These are phyloP conservation scores for Trichoderma sp. DNA, from an alignment of 2,329 filamentous ascomycete species.

Conservation along the genomic window DNA sequence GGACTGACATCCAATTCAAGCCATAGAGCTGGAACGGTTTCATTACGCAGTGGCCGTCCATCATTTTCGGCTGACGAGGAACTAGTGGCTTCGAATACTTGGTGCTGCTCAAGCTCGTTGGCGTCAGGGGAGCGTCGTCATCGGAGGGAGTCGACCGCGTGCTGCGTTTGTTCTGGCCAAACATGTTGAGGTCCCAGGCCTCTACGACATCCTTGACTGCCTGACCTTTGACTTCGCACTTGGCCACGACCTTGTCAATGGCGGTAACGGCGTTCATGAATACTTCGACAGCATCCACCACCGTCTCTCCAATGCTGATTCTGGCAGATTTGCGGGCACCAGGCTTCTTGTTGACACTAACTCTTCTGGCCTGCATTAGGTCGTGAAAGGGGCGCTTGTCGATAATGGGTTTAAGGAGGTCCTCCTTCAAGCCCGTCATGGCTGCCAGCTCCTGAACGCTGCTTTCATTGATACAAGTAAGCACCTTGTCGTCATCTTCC, in stretches of 20 bases:
- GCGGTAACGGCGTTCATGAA: conserved; percentile 79
- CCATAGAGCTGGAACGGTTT: conserved; percentile 95
- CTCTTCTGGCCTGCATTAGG: conserved; percentile 62
- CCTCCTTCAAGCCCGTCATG: conserved; percentile 70
- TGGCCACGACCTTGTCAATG: conserved; percentile 75
- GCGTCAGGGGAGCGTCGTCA: conserved; percentile 41
- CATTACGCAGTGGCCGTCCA: conserved; percentile 72
- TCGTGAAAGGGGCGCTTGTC: conserved; percentile 69
- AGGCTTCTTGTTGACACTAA: conserved; percentile 53
- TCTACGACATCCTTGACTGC: conserved; percentile 46
- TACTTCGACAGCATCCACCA: conserved; percentile 55
- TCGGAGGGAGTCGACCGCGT: conserved; percentile 31
- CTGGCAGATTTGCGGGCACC: conserved; percentile 46
- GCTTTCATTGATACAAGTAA: conserved; percentile 82
- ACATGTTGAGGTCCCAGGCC: conserved; percentile 48
- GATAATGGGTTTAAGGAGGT: conserved; percentile 66
- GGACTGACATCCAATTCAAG: conserved; percentile 86
- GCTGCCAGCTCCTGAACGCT: conserved; percentile 73
- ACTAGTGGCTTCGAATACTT: conserved; percentile 44
- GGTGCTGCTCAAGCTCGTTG: conserved; percentile 36
- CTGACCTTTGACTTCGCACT: conserved; percentile 71
- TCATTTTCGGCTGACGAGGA: conserved; percentile 66
- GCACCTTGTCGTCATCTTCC: conserved; percentile 48
- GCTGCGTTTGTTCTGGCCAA: conserved; percentile 40
- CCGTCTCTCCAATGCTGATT: conserved; percentile 50